Percentiles rank a stretch among this genome's conserved stretches.
Conservation (phyloP, 148 eudicot genomes). For the Silene uniflora region DNA sequence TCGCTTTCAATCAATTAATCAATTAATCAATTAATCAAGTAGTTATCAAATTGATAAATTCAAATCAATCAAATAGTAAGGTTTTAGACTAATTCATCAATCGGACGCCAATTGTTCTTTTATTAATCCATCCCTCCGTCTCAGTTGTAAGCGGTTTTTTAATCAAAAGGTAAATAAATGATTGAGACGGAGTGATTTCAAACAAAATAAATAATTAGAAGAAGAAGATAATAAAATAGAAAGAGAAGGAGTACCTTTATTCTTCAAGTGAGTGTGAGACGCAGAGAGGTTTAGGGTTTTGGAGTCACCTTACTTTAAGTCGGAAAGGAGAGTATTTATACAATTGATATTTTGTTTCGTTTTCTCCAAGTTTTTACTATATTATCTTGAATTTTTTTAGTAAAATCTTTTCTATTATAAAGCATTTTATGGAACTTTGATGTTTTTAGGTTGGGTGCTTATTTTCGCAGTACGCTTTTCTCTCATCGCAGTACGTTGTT, state of each 20-base stretch:
- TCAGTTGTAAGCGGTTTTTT: no score
- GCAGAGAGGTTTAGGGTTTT: conserved; percentile 25
- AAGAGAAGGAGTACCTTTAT: not conserved
- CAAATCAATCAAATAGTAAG: not conserved
- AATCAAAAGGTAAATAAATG: not conserved
- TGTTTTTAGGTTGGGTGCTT: no score
- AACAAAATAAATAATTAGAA: not conserved
- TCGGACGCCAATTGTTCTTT: not conserved
- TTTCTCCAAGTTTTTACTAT: not conserved
- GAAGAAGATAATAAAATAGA: not conserved
- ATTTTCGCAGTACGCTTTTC: no score
- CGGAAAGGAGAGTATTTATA: not conserved
- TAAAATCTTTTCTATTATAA: no score
- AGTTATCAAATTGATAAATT: not conserved
- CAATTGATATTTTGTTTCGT: not conserved
- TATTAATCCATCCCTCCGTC: not conserved
- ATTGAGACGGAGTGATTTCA: no score
- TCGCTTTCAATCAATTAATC: not conserved
- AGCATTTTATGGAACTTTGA: no score
- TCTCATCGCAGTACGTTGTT: no score
- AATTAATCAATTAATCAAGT: not conserved
- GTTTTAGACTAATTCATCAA: not conserved
- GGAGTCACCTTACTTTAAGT: not conserved
- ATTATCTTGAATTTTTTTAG: no score
- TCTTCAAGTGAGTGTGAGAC: not conserved